Percentiles rank a stretch among this genome's conserved stretches.
These are phyloP conservation scores for Aegilops sharonensis DNA, from an alignment of 176 grass and related monocot genomes.

Conservation along the genomic window DNA sequence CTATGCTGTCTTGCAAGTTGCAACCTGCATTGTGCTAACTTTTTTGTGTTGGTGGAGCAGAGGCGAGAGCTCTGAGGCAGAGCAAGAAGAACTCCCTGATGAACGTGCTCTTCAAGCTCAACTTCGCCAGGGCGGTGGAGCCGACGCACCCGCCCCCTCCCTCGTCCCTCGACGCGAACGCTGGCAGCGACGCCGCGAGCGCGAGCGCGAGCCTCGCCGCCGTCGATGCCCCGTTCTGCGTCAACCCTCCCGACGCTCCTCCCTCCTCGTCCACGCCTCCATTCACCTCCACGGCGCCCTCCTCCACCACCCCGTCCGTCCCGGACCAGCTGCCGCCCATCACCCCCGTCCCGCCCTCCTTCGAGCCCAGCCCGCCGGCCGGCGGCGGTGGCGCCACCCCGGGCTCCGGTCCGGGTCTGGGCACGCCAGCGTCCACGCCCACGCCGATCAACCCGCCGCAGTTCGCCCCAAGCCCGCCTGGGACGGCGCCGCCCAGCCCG, in stretches of 20 bases:
- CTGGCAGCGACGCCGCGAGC: background rate
- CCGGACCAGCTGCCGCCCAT: conserved; percentile 40
- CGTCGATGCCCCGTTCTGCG: conserved; percentile 45
- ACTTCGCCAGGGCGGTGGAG: conserved; percentile 42
- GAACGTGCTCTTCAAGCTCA: conserved; percentile 48
- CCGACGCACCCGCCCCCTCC: background rate
- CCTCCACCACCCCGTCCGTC: background rate
- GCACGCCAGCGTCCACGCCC: background rate
- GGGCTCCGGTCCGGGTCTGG: background rate
- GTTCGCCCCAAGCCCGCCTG: conserved; percentile 29
- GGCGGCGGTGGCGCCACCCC: background rate
- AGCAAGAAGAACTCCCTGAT: conserved; percentile 38
- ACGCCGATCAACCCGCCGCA: conserved; percentile 27
- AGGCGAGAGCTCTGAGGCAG: conserved; percentile 44
- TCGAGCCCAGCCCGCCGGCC: conserved; percentile 61
- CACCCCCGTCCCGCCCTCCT: conserved; percentile 33
- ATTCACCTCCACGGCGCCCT: conserved; percentile 29
- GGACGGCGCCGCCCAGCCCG: conserved; percentile 27
- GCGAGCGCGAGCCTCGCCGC: conserved; percentile 27
- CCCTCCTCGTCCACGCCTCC: conserved; percentile 5
- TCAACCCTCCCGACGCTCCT: conserved; percentile 37
- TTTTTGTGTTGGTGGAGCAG: conserved; percentile 34
- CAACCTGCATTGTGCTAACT: background rate
- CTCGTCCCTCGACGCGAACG: background rate
- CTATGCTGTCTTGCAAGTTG: background rate